phyloP scores from a whole-genome alignment of 2,329 filamentous ascomycete species.

The Thielaviopsis musarum region DNA sequence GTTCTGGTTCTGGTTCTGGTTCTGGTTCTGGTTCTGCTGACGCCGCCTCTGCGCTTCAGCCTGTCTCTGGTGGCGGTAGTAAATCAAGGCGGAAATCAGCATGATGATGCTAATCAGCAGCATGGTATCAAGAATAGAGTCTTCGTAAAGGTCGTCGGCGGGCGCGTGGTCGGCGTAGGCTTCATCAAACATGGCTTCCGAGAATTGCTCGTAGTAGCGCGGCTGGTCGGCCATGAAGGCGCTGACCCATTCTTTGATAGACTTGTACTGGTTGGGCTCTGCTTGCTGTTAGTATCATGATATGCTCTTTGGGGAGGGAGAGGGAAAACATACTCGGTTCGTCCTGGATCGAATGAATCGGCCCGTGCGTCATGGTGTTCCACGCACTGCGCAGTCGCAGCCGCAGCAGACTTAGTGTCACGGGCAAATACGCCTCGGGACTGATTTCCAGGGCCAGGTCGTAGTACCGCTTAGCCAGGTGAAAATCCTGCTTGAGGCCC shows the following conservation, averaged over 20 bases:
- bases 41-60: constrained; percentile 27
- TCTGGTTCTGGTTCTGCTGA: constrained; percentile 12
- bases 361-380: constrained; percentile 85
- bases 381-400: constrained; percentile 74
- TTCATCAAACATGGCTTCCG: constrained; percentile 27
- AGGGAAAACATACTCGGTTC: constrained; percentile 52
- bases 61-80: constrained; percentile 60
- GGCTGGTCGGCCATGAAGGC: constrained; percentile 64
- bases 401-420: constrained; percentile 75
- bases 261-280: constrained; percentile 59
- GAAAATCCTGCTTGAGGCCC: constrained; percentile 85
- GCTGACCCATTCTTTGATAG: constrained; percentile 68
- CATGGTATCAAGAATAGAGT: constrained; percentile 68
- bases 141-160: constrained; percentile 52
- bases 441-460: constrained; percentile 86
- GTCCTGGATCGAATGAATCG: constrained; percentile 79
- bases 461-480: constrained; percentile 91
- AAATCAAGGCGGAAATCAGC: constrained; percentile 60
- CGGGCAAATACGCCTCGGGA: constrained; percentile 81
- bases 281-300: neutral
- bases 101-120: constrained; percentile 66
- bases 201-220: constrained; percentile 46
- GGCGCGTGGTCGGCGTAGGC: constrained; percentile 39
- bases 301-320: neutral
- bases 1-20: constrained; percentile 12